Evolutionary conservation across 2,329 filamentous ascomycete species (phyloP), one percentile per base, ranked within the genome.

Genomic region (Venturia oleaginea): DNA sequence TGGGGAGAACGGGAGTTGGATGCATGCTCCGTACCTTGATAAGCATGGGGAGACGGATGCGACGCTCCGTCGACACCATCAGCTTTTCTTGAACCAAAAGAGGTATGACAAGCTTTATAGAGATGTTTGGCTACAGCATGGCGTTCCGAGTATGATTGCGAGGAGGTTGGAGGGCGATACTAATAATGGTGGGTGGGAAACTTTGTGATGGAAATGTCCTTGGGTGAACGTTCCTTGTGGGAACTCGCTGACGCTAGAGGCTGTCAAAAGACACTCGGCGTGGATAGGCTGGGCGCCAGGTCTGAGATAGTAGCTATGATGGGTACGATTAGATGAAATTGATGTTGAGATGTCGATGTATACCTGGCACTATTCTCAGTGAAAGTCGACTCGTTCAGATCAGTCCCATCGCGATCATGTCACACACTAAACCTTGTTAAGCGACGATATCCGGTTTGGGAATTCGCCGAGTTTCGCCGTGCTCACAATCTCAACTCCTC

Each of bases 101-200:
- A 83, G 94, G 68, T 99, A 97, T 75, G 94, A 99, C 76, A 86
- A 88, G 42, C 83, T 97, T 75, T 82, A 97, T 65, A 83, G 94
- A 61, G 90, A 88, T 69, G 86, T 92, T 54, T 97, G 95, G 88
- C 80, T 97, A 66, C 85, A 86, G 61, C 92, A 97, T 70, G 88
- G 89, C 4, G 86, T 99, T 34, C 92, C 92, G 42, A 95, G 90
- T 69, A 86, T 91, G 59, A 96, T 99, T 73, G 90, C 89, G 68
- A 83, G 94, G 68, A 93, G 91, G 76, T 77, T 99, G 68, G 94
- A 99, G 79, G 89, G 91, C 17, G 94, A 99, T 75, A 91, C 97
- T 55, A 99, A 99, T 73, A 97, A 91, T 70, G 94, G 94, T 0
- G 94, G 94, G 0, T 99, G 94, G 94, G 94, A 99, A 79, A 97